Base-by-base conservation (phyloP, 768 basidiomycete species). In the Lentinula raphanica region DNA sequence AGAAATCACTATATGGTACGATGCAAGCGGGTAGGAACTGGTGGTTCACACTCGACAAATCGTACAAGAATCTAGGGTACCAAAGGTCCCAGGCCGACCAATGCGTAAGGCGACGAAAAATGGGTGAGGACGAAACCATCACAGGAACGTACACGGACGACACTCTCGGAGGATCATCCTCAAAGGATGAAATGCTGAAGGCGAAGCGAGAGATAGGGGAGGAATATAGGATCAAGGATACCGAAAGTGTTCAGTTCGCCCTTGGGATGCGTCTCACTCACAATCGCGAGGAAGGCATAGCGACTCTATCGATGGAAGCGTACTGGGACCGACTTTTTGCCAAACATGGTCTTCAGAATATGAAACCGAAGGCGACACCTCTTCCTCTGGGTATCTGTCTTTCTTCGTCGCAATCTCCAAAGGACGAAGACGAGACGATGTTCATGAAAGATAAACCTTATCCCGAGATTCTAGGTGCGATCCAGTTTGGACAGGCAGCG, bases 101-200 rank as follows among this genome's bases (percentile, higher is more conserved):
- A 51, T 59, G 40, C 31, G 45, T 62, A 9, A 35, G 58, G 17
- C 42, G 35, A 49, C 9, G 42, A 29, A 5, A 23, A 29, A n/a
- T 39, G 11, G 49, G 49, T 11, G 2, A 12, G 31, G 54, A 32
- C 38, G 44, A 36, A 21, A 62, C 61, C 8, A 50, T 59, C 8
- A 57, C 55, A 23, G 55, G 58, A 9, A 57, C 42, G 4, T 56
- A 59, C 15, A 60, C 59, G 3, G 59, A 62, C 31, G 61, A 62
- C 35, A 57, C 40, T 3, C 13, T 46, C 4, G 61, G 53, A 0
- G 23, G 28, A n/a, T 59, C 61, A 13, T 59, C 44, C 0, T 48
- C 46, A 3, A n/a, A 13, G 13, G 59, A 49, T 21, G 59, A 53
- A 15, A 44, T 28, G 7, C 17, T 31, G 12, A 4, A 15, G 49